Evolutionary conservation across 768 basidiomycete species (phyloP).

Genomic region (Tephrocybe sp.): DNA sequence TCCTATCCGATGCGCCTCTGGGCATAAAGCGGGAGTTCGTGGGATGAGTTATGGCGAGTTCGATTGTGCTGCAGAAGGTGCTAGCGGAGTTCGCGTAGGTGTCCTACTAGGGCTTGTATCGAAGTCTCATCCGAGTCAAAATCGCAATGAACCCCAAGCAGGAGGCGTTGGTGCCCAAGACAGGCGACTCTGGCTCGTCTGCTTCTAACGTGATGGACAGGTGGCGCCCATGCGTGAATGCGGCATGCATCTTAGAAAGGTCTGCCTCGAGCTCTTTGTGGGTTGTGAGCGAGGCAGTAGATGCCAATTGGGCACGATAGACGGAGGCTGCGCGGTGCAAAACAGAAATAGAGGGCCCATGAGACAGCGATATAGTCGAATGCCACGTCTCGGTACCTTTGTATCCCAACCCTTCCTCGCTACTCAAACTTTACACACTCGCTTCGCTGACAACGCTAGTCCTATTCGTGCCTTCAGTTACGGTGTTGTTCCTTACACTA

Average conservation of each 20-base stretch:
- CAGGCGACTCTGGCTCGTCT: slow-evolving; percentile 2
- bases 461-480: slow-evolving; percentile 18
- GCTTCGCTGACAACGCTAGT: slow-evolving; percentile 23
- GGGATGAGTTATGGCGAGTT: too few relatives aligned
- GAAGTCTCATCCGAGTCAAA: too few relatives aligned
- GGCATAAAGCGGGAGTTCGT: too few relatives aligned
- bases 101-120: too few relatives aligned
- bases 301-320: too few relatives aligned
- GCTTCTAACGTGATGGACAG: neutral
- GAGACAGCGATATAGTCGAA: neutral
- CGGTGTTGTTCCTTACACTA: slow-evolving; percentile 7
- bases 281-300: neutral
- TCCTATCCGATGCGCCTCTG: too few relatives aligned
- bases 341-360: too few relatives aligned
- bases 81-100: too few relatives aligned
- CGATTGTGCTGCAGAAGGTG: too few relatives aligned
- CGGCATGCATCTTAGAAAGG: slow-evolving; percentile 9
- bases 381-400: slow-evolving; percentile 21
- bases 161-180: slow-evolving; percentile 1
- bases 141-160: slow-evolving; percentile 5
- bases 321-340: too few relatives aligned
- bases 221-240: neutral
- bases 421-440: slow-evolving; percentile 16
- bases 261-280: slow-evolving; percentile 13
- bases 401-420: slow-evolving; percentile 18